Conservation (phyloP, 768 basidiomycete genomes). For the Amanita pallidorosea region DNA sequence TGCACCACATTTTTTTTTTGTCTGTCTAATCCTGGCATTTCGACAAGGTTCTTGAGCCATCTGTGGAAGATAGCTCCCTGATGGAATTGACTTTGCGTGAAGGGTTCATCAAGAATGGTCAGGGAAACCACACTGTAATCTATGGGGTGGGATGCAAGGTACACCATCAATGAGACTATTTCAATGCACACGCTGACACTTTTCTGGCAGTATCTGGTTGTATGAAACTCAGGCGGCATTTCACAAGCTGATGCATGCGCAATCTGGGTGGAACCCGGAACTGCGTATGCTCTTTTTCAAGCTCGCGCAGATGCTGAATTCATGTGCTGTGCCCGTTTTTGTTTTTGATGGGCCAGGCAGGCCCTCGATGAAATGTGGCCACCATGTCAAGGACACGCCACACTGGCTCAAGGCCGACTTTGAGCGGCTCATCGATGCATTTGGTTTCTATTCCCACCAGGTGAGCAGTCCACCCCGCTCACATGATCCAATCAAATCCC, state of each 20-base stretch:
- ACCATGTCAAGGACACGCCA: constrained; percentile 22
- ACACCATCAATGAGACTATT: neutral
- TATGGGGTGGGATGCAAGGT: neutral
- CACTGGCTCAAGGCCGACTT: neutral
- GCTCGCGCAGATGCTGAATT: constrained; percentile 38
- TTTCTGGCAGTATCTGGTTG: neutral
- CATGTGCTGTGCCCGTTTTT: constrained; percentile 79
- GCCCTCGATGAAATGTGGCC: constrained; percentile 71
- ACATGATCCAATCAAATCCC: neutral
- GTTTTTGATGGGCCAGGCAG: constrained; percentile 87
- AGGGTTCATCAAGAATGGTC: neutral
- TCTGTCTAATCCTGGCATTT: too few species aligned
- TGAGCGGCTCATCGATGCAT: neutral
- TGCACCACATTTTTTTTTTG: too few species aligned
- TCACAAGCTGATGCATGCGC: neutral
- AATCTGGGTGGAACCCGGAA: neutral
- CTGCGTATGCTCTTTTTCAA: neutral
- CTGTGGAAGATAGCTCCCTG: too few species aligned
- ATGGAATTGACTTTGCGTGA: neutral
- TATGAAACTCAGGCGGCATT: neutral
- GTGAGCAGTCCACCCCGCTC: constrained; percentile 1
- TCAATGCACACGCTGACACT: neutral
- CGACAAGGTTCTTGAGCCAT: too few species aligned
- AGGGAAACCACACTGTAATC: neutral
- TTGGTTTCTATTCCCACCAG: constrained; percentile 12